Conservation (phyloP, 2,329 filamentous ascomycete genomes). For the Sclerotinia glacialis region DNA sequence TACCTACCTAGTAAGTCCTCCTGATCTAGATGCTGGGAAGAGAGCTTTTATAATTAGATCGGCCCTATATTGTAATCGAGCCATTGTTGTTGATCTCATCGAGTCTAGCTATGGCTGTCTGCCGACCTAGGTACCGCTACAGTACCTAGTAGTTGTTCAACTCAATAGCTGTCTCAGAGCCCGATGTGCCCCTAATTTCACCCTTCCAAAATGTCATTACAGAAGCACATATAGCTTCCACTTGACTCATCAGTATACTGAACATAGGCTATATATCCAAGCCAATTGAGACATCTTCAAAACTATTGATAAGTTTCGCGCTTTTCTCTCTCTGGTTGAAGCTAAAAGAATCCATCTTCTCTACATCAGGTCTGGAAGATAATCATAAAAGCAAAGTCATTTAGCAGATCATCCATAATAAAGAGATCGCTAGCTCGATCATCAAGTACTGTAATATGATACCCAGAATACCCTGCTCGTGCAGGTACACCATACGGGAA, state of each 20-base stretch:
- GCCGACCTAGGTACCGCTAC: no score
- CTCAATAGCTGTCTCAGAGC: no score
- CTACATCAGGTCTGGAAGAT: neutral
- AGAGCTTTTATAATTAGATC: no score
- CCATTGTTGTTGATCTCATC: no score
- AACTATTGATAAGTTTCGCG: neutral
- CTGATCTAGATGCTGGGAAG: no score
- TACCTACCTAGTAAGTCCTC: no score
- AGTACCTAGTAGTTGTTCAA: no score
- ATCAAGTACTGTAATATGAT: neutral
- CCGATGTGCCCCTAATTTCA: no score
- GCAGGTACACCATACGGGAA: slow-evolving; percentile 9
- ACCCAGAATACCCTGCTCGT: neutral
- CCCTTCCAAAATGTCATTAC: neutral
- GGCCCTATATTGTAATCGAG: no score
- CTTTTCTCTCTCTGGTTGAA: neutral
- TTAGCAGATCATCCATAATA: slow-evolving; percentile 1
- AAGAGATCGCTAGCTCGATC: neutral
- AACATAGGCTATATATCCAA: neutral
- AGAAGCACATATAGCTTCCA: neutral
- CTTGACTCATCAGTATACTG: neutral
- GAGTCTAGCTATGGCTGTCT: no score
- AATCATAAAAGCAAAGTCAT: neutral
- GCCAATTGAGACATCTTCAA: neutral
- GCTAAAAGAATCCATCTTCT: no score